Evolutionary conservation across 2,329 filamentous ascomycete species (phyloP), one percentile per base, ranked within the genome.

Genomic region (Fusarium agapanthi): DNA sequence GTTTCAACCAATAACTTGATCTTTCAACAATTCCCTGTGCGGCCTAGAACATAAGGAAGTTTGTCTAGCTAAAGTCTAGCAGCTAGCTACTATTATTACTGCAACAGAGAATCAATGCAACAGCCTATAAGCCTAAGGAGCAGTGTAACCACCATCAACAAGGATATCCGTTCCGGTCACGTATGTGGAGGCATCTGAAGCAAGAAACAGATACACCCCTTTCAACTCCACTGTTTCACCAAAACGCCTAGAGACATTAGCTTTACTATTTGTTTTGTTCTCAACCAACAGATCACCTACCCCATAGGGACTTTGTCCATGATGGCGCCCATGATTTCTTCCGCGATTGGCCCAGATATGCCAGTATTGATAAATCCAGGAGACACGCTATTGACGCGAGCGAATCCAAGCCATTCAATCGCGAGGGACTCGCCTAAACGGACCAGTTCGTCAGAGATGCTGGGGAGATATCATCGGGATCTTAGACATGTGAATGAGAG

Each of bases 251-350:
- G 37, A 22, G 8, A 14, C 13, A 40, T 40, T 15, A 40, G 13
- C 6, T 15, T 40, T 5, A 15, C 6, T 6, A 40, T 20, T n/a
- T 1, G 0, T 6, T 40, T n/a, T 40, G 13, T 40, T n/a, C 22
- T n/a, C 2, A 15, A 40, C 0, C 14, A 40, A 15, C 13, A 22
- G 7, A 15, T 15, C 0, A 40, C 22, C 22, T 15, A n/a, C 22
- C 13, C 22, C 13, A n/a, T 40, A n/a, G 38, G 13, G 8, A 40
- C 22, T 40, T 40, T 40, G 6, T 40, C 38, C 13, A 40, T 40
- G 13, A 40, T 40, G 15, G 38, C 22, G 1, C 38, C n/a, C 13
- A 40, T 40, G 8, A 40, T 15, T 14, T 40, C 38, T 0, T 40
- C 38, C 38, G 22, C 38, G 8, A n/a, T 40, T 0, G 38, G 38